Evolutionary conservation across 192 early-diverging fungal genomes (phyloP).

Genomic region (Polychytrium aggregatum): DNA sequence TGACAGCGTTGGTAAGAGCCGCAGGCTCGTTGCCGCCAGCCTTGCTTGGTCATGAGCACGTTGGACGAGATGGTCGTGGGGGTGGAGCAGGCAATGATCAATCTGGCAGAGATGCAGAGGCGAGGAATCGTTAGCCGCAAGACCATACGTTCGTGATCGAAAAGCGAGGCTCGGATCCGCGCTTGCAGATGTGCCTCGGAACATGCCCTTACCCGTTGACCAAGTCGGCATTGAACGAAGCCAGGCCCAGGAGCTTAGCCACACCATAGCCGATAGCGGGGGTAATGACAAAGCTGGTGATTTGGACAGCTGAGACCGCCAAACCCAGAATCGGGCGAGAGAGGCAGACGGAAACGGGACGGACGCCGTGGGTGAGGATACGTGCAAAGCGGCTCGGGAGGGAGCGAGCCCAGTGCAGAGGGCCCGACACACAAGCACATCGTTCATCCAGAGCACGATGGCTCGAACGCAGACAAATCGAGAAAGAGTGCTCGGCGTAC

Average conservation of each 20-base stretch:
- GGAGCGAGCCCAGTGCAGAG: too few relatives aligned
- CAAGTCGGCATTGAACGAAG: conserved; percentile 37
- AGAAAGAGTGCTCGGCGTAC: too few relatives aligned
- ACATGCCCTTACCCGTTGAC: conserved; percentile 39
- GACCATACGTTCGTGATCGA: too few relatives aligned
- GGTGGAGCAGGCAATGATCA: conserved; percentile 50
- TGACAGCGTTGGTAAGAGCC: conserved; percentile 54
- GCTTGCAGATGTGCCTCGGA: background rate
- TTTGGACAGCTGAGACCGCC: conserved; percentile 48
- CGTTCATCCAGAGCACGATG: too few relatives aligned
- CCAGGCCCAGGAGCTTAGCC: conserved; percentile 33
- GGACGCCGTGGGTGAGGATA: background rate
- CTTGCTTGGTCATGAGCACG: conserved; percentile 64
- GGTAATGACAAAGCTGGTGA: conserved; percentile 44
- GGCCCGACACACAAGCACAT: too few relatives aligned
- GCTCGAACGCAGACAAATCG: too few relatives aligned
- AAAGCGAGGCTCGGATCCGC: too few relatives aligned
- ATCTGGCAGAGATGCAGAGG: conserved; percentile 5
- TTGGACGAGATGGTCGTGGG: conserved; percentile 70
- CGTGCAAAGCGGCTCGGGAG: background rate
- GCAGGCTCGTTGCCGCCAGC: conserved; percentile 52
- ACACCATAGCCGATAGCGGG: conserved; percentile 52
- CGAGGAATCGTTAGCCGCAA: too few relatives aligned
- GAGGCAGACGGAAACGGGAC: background rate
- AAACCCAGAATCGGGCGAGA: too few relatives aligned